Evolutionary conservation across 345 rosid species (phyloP).

Genomic region (Psidium guajava): DNA sequence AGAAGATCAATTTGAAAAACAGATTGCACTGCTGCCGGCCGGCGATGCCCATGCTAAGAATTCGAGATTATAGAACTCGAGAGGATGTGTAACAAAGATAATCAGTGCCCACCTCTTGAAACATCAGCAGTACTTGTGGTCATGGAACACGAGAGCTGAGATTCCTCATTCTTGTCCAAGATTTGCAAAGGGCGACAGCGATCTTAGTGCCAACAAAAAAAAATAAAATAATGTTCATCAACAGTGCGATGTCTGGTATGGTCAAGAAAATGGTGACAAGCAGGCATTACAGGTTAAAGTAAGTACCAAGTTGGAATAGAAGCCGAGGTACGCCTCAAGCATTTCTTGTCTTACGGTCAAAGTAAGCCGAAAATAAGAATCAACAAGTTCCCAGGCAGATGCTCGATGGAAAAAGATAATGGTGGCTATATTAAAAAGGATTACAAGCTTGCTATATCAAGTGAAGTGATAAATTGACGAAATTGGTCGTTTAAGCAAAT

Average conservation of each 20-base stretch:
- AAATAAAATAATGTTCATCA: slow-evolving; percentile 40
- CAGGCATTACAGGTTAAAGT: neutral
- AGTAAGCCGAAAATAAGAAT: neutral
- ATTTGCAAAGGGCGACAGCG: slow-evolving; percentile 56
- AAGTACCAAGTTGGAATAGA: slow-evolving; percentile 24
- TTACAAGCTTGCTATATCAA: neutral
- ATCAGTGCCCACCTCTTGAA: neutral
- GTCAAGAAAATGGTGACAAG: neutral
- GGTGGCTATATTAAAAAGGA: neutral
- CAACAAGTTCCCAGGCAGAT: neutral
- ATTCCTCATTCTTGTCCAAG: slow-evolving; percentile 12
- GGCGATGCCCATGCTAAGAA: neutral
- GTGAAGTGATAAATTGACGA: neutral
- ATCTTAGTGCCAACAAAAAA: slow-evolving; percentile 44
- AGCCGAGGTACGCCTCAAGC: neutral
- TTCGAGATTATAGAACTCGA: neutral
- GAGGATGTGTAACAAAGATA: neutral
- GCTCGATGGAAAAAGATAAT: neutral
- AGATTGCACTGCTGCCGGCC: neutral
- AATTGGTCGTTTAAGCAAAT: neutral
- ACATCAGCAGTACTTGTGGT: neutral
- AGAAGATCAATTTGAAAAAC: neutral
- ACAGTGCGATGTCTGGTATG: slow-evolving; percentile 49
- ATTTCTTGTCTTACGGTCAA: neutral
- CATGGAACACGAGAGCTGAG: neutral